Evolutionary conservation across 495 filamentous ascomycete genomes (phyloP).

Genomic region (Umbilicaria muhlenbergii): DNA sequence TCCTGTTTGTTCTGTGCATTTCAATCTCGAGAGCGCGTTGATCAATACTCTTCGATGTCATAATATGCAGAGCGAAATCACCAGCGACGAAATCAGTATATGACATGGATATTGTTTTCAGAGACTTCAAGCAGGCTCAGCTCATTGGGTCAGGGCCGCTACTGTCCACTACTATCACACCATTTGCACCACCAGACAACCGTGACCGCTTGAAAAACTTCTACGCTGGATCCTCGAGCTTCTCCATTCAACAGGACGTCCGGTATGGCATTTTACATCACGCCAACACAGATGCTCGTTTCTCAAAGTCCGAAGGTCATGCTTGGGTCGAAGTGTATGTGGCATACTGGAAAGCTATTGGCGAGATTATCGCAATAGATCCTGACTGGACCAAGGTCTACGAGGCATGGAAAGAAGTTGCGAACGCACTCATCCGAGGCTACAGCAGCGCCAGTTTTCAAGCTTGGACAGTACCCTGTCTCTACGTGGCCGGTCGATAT

Average conservation of each 20-base stretch:
- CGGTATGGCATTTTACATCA: constrained; percentile 45
- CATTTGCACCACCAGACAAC: constrained; percentile 39
- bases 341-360: constrained; percentile 67
- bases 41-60: no score
- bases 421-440: constrained; percentile 52
- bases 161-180: constrained; percentile 55
- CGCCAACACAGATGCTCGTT: constrained; percentile 23
- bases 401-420: constrained; percentile 67
- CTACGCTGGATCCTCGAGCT: constrained; percentile 44
- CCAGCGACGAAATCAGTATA: no score
- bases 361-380: constrained; percentile 41
- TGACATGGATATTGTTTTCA: constrained; percentile 46
- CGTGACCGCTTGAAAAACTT: constrained; percentile 43
- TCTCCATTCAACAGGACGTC: constrained; percentile 38
- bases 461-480: constrained; percentile 75
- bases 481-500: constrained; percentile 73
- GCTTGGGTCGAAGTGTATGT: constrained; percentile 75
- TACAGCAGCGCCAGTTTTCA: constrained; percentile 54
- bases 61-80: no score
- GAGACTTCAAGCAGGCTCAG: constrained; percentile 46
- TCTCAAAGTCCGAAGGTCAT: constrained; percentile 47
- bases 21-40: no score
- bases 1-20: no score
- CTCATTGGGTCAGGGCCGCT: constrained; percentile 38
- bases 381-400: constrained; percentile 55